Evolutionary conservation across 495 filamentous ascomycete genomes (phyloP), one percentile per base, ranked within the genome.

Genomic region (Aspergillus ostianus): DNA sequence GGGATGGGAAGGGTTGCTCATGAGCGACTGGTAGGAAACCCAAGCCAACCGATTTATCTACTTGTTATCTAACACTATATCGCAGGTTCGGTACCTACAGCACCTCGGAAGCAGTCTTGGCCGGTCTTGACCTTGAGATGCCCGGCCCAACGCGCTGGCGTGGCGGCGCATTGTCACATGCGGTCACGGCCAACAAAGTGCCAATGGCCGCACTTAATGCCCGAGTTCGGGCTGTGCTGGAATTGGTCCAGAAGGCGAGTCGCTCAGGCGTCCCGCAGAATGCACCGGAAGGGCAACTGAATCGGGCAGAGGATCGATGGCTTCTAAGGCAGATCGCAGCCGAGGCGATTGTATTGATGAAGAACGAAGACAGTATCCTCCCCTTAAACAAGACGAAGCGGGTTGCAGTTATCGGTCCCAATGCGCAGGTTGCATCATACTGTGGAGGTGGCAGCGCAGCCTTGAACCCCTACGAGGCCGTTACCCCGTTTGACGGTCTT

Each of bases 381-480:
- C 89, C 89, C 3, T 69, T 92, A 10, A 77, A 82, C 55, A 82
- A 77, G 60, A 71, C 74, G 29, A 83, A 82, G 41, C 72, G 71
- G 48, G 80, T 91, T 47, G 87, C 88, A 6, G 78, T 93, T n/a
- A 92, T 95, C 53, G 89, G 89, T 3, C 89, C 89, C 0, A 92
- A 91, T 66, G 82, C 87, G 10, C 86, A 90, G 64, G 73, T 85
- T 54, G 87, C 89, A 0, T 86, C 87, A 54, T 85, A 85, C 48
- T 85, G 87, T 53, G 90, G 91, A 32, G 90, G 90, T 51, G 90
- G 91, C 26, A 89, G 85, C 63, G 89, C 90, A 2, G 83, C 83
- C 55, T 74, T 93, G 19, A 85, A 85, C 56, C 85, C 88, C 7
- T 92, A 92, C 65, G 90, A 92, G 66, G 82, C 80, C 21, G 73